Evolutionary conservation across 2,329 filamentous ascomycete genomes (phyloP).

Genomic region (Apiospora rasikravindrae): DNA sequence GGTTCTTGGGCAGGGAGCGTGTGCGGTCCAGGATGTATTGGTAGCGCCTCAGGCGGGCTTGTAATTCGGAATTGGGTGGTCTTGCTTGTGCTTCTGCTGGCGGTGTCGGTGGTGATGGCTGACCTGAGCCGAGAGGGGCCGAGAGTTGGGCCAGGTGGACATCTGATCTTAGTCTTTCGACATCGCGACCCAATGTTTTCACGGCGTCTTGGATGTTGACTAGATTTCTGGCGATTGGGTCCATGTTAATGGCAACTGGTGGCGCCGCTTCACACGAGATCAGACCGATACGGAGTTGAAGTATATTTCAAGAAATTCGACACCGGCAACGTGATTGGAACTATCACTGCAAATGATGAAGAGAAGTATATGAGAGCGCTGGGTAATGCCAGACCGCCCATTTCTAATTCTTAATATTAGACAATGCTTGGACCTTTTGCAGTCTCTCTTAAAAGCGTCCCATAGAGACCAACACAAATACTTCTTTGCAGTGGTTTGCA

Average conservation of each 20-base stretch:
- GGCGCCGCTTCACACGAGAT: not conserved
- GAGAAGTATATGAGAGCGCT: too few species aligned
- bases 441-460: not conserved
- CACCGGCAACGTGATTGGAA: too few species aligned
- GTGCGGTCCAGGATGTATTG: conserved; percentile 6
- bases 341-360: too few species aligned
- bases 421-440: not conserved
- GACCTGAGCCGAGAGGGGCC: not conserved
- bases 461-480: not conserved
- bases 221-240: not conserved
- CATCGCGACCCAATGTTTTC: not conserved
- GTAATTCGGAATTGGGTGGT: not conserved
- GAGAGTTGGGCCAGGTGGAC: not conserved
- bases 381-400: not conserved
- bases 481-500: not conserved
- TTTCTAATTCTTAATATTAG: not conserved
- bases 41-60: not conserved
- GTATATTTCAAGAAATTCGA: not conserved
- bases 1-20: not conserved
- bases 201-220: not conserved
- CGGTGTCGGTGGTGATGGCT: not conserved
- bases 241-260: not conserved
- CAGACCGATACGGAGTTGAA: not conserved
- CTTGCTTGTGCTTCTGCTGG: not conserved
- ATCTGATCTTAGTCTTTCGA: not conserved